phyloP scores from a whole-genome alignment of 2,329 filamentous ascomycete species.

The Colletotrichum limetticola region DNA sequence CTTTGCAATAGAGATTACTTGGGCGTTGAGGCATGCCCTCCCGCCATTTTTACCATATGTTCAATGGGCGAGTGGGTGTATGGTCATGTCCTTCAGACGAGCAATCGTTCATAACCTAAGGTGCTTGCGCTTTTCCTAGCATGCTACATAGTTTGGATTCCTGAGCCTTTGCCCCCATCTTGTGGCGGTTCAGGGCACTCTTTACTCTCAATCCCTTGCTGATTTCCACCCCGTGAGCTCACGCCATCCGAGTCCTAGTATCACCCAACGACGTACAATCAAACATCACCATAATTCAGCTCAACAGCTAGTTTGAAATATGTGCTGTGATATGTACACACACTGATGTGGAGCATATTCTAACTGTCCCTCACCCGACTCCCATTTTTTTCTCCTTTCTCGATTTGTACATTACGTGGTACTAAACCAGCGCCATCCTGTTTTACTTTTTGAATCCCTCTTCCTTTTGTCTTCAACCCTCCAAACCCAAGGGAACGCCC shows the following conservation, averaged over 20 bases:
- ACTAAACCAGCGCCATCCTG: background rate
- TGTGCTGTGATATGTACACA: background rate
- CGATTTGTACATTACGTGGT: background rate
- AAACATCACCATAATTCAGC: background rate
- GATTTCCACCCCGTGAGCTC: background rate
- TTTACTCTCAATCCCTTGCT: background rate
- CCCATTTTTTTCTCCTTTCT: background rate
- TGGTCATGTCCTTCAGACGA: too few species aligned
- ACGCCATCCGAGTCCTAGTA: background rate
- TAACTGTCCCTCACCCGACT: background rate
- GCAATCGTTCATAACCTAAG: too few species aligned
- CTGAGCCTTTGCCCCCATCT: too few species aligned
- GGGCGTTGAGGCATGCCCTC: too few species aligned
- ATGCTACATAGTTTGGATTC: too few species aligned
- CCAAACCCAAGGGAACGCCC: conserved; percentile 42
- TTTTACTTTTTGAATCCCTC: background rate
- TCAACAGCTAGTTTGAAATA: too few species aligned
- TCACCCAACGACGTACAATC: background rate
- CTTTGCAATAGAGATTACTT: too few species aligned
- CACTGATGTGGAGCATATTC: background rate
- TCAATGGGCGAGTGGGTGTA: too few species aligned
- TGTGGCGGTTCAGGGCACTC: too few species aligned
- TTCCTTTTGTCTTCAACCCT: background rate
- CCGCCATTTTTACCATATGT: too few species aligned
- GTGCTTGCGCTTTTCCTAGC: too few species aligned